Percentiles rank a stretch among this genome's conserved stretches.
phyloP scores from a whole-genome alignment of 2,329 filamentous ascomycete genomes.

The Monascus ruber region DNA sequence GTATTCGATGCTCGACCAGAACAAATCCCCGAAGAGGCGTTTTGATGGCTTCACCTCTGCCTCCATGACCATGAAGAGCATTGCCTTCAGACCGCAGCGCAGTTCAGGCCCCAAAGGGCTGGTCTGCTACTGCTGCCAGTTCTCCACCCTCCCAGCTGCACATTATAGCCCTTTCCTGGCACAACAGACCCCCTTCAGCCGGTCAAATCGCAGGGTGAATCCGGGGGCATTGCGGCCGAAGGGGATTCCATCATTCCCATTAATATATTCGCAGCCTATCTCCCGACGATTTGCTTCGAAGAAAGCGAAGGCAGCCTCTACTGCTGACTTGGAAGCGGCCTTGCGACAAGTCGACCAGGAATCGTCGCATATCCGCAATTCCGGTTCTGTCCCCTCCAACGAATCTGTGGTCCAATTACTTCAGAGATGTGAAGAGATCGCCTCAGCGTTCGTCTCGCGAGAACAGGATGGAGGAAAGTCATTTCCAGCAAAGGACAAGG shows the following conservation, averaged over 20 bases:
- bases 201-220: conserved; percentile 4
- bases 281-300: conserved; percentile 11
- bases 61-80: conserved; percentile 20
- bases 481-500: conserved; percentile 12
- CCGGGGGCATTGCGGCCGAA: conserved; percentile 10
- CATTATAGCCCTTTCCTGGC: conserved; percentile 12
- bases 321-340: conserved; percentile 9
- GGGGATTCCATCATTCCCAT: conserved; percentile 2
- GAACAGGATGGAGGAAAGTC: conserved; percentile 11
- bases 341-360: conserved; percentile 21
- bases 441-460: conserved; percentile 17
- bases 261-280: conserved; percentile 1
- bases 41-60: background rate
- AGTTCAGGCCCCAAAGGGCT: conserved; percentile 13
- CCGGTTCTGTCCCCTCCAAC: conserved; percentile 23
- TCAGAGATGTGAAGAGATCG: conserved; percentile 23
- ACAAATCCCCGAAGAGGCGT: too few relatives aligned
- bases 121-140: conserved; percentile 30
- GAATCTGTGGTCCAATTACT: conserved; percentile 22
- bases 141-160: conserved; percentile 14
- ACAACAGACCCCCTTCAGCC: conserved; percentile 8
- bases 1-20: background rate
- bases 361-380: conserved; percentile 16
- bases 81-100: conserved; percentile 19
- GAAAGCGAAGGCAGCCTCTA: conserved; percentile 1